phyloP scores from a whole-genome alignment of 345 rosid genomes.

The Punica granatum region DNA sequence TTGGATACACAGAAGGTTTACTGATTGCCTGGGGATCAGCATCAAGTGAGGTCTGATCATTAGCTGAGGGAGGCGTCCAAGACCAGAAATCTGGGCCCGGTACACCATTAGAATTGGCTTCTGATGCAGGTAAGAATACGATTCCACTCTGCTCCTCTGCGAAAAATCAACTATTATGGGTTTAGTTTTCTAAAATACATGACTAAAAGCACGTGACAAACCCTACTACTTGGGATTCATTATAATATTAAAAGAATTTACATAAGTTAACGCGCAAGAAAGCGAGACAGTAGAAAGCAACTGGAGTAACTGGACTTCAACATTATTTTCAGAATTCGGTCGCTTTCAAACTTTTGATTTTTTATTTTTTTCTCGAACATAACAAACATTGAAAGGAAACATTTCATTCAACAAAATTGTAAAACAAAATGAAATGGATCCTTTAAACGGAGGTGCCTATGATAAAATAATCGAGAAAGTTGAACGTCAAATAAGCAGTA shows the following conservation, averaged over 20 bases:
- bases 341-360: too few species aligned
- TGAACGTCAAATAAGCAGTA: not conserved
- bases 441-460: not conserved
- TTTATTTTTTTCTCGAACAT: too few species aligned
- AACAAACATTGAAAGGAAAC: not conserved
- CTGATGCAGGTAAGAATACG: constrained; percentile 32
- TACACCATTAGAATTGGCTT: constrained; percentile 31
- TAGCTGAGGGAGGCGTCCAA: constrained; percentile 61
- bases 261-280: too few species aligned
- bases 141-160: constrained; percentile 33
- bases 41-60: constrained; percentile 17
- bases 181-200: not conserved
- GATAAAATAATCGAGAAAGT: not conserved
- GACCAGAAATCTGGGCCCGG: constrained; percentile 99
- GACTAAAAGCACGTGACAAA: not conserved
- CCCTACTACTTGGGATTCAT: too few species aligned
- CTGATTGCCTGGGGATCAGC: constrained; percentile 19
- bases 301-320: too few species aligned
- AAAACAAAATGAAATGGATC: not conserved
- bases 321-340: too few species aligned
- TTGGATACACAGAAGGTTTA: constrained; percentile 25
- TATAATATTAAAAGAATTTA: too few species aligned
- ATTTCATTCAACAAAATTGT: not conserved
- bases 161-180: constrained; percentile 2
- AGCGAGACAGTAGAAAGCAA: too few species aligned